These are phyloP conservation scores for Rehmannia glutinosa DNA, from an alignment of 257 asterid species.

Conservation along the genomic window DNA sequence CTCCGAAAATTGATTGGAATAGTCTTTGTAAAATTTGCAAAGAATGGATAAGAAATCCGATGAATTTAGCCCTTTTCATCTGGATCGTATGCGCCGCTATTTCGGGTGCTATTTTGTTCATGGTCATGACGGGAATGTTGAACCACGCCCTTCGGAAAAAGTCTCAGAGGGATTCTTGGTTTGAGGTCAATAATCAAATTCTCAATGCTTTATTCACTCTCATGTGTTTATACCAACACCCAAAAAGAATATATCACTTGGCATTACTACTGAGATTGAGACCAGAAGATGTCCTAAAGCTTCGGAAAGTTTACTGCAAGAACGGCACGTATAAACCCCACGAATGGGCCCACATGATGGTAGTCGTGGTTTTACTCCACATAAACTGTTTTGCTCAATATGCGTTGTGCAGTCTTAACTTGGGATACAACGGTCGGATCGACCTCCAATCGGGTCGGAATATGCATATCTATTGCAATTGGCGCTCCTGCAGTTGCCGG, in stretches of 20 bases:
- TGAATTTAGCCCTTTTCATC: slow-evolving; percentile 53
- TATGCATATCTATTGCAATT: slow-evolving; percentile 56
- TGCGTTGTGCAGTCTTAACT: slow-evolving; percentile 52
- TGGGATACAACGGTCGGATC: slow-evolving; percentile 52
- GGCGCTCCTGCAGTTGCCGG: slow-evolving; percentile 85
- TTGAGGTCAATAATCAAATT: slow-evolving; percentile 73
- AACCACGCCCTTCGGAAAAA: slow-evolving; percentile 56
- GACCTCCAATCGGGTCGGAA: slow-evolving; percentile 77
- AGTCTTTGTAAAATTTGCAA: slow-evolving; percentile 38
- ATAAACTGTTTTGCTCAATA: slow-evolving; percentile 58
- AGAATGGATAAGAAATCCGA: slow-evolving; percentile 66
- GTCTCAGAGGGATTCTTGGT: slow-evolving; percentile 62
- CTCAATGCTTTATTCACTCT: slow-evolving; percentile 74
- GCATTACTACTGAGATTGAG: slow-evolving; percentile 54
- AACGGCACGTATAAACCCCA: slow-evolving; percentile 54
- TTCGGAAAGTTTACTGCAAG: slow-evolving; percentile 49
- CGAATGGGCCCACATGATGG: slow-evolving; percentile 66
- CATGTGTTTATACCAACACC: slow-evolving; percentile 73
- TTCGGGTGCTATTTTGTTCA: slow-evolving; percentile 67
- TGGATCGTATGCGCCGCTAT: slow-evolving; percentile 60
- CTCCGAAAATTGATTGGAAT: slow-evolving; percentile 44
- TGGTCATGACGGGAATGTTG: slow-evolving; percentile 78
- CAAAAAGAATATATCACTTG: slow-evolving; percentile 54
- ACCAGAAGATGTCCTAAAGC: slow-evolving; percentile 33
- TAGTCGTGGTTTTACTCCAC: slow-evolving; percentile 45